Evolutionary conservation across 2,329 filamentous ascomycete species (phyloP), one percentile per base, ranked within the genome.

Genomic region (Ophiostoma ips): DNA sequence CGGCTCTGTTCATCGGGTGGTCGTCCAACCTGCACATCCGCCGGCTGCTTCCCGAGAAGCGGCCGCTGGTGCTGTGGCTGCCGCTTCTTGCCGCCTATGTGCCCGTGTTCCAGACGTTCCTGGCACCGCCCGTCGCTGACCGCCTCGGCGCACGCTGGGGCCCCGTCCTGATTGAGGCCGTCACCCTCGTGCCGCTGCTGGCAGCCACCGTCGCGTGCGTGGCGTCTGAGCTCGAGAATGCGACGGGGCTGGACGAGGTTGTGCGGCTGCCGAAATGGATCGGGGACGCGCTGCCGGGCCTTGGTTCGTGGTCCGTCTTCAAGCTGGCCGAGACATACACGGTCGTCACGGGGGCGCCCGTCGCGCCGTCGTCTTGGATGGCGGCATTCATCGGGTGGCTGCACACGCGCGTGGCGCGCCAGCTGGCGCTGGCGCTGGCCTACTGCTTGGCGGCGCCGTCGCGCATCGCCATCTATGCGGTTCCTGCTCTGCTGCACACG

Each of bases 1-100:
- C 76, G 3, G 80, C 78, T 28, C 78, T 80, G 53, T 81, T 88
- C 54, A 64, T 80, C 15, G 87, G 87, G 33, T 86, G 86, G 76
- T 74, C 84, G 9, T 72, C 75, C 24, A 85, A 84, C 60, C 62
- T 81, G 45, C 67, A 72, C 12, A 61, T 85, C 35, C 67, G 65
- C 49, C 64, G 70, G 28, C 61, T 68, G 9, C 62, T 79, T 64
- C 66, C 71, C 5, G 11, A 34, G 1, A 35, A 75, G 61, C 63
- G 71, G 62, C 63, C 75, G 51, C 58, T 67, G 60, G 58, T 71
- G 48, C 67, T 83, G 54, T 69, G 84, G 53, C 69, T 85, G 53
- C 84, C 88, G 3, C 66, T 94, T 9, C 66, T 92, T 38, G 85
- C 87, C 5, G 75, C 84, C 53, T 88, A 80, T 67, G 77, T 85